A percentile compares a stretch with the other conserved stretches of the same genome.
Evolutionary conservation across 495 filamentous ascomycete genomes (phyloP).

Genomic region (Lepraria neglecta): DNA sequence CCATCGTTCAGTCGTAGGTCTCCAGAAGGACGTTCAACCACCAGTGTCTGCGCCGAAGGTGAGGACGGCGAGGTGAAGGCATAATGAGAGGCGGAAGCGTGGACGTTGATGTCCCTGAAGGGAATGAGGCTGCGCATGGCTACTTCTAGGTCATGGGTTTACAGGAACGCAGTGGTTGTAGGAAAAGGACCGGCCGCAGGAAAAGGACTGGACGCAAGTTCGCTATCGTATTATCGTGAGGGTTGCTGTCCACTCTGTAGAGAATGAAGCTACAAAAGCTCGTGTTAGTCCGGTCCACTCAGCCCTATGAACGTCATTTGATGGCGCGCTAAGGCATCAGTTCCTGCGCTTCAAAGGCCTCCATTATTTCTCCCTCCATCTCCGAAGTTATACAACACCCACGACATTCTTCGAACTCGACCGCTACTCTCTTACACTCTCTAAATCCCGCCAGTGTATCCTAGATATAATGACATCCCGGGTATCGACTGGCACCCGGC

Average conservation of each 20-base stretch:
- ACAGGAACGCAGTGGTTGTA: no score
- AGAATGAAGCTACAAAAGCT: background rate
- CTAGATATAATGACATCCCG: conserved; percentile 65
- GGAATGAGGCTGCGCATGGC: conserved; percentile 49
- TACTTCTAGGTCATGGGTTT: background rate
- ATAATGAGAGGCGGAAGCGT: conserved; percentile 84
- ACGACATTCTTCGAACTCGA: background rate
- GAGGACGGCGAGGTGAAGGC: conserved; percentile 94
- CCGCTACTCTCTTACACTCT: background rate
- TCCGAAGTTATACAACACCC: background rate
- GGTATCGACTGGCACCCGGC: conserved; percentile 66
- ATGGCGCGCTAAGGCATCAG: conserved; percentile 24
- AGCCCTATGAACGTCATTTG: conserved; percentile 21
- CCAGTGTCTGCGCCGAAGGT: conserved; percentile 75
- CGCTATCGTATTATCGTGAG: conserved; percentile 7
- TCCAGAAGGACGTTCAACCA: conserved; percentile 87
- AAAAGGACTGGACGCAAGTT: background rate
- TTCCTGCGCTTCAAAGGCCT: conserved; percentile 14
- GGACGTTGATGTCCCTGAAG: conserved; percentile 93
- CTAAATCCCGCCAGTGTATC: background rate
- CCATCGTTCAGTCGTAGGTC: conserved; percentile 81
- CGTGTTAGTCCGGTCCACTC: conserved; percentile 1
- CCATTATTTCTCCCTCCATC: background rate
- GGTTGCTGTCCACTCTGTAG: background rate
- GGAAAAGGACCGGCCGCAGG: no score